Conservation (phyloP, 2,329 filamentous ascomycete genomes). For the Xylaria sp. region DNA sequence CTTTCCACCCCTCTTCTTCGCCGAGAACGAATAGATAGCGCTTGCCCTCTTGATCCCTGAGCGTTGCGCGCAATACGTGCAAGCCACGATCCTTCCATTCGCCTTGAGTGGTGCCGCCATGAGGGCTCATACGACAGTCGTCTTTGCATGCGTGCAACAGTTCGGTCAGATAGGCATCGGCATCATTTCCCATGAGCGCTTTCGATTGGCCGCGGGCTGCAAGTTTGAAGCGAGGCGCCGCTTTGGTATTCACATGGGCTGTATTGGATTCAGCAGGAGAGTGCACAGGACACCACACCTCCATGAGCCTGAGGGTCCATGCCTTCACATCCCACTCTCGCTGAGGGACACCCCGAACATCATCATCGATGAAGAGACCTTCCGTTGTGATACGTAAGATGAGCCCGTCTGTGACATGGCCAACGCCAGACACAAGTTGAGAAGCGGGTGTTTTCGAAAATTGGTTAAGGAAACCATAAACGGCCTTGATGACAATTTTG, state of each 20-base stretch:
- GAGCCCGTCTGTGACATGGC: conserved; percentile 86
- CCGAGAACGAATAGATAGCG: conserved; percentile 68
- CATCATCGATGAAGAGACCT: conserved; percentile 96
- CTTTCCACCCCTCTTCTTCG: conserved; percentile 72
- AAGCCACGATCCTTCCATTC: conserved; percentile 61
- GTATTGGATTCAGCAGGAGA: conserved; percentile 54
- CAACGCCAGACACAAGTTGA: conserved; percentile 83
- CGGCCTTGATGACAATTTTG: conserved; percentile 94
- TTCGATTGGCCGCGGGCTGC: conserved; percentile 56
- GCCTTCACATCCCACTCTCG: conserved; percentile 99
- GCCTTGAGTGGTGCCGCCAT: conserved; percentile 55
- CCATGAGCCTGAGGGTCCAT: conserved; percentile 92
- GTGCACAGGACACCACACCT: conserved; percentile 80
- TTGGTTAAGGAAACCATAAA: conserved; percentile 90
- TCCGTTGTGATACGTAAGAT: conserved; percentile 92
- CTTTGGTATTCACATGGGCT: conserved; percentile 54
- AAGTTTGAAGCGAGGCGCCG: conserved; percentile 53
- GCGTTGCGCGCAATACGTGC: conserved; percentile 67
- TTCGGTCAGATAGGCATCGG: conserved; percentile 66
- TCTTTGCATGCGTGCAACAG: conserved; percentile 69
- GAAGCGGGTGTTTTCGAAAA: conserved; percentile 90
- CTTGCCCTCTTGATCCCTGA: conserved; percentile 70
- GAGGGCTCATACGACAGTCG: conserved; percentile 62
- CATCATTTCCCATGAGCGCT: conserved; percentile 66
- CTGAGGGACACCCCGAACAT: conserved; percentile 87